phyloP scores from a whole-genome alignment of 768 basidiomycete species.

The Naematelia encephala region DNA sequence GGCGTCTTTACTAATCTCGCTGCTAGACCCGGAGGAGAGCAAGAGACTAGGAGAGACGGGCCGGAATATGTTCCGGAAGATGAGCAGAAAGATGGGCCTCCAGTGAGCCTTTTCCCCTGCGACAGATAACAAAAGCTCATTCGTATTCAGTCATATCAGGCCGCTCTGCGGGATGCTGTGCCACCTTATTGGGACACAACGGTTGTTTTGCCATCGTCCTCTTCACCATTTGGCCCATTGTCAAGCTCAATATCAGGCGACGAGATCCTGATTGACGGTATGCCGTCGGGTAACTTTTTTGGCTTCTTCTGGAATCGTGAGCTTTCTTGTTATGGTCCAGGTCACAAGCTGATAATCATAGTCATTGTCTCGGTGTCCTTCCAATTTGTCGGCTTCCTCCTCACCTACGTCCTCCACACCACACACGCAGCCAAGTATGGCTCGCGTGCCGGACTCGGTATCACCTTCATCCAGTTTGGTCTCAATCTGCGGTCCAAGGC shows the following conservation, averaged over 20 bases:
- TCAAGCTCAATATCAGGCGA: conserved; percentile 56
- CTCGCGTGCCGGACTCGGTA: conserved; percentile 88
- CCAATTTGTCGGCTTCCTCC: conserved; percentile 76
- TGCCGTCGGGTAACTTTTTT: conserved; percentile 70
- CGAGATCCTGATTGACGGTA: conserved; percentile 80
- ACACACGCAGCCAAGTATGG: conserved; percentile 92
- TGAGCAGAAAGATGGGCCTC: conserved; percentile 74
- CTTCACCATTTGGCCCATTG: conserved; percentile 55
- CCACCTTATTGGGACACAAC: conserved; percentile 98
- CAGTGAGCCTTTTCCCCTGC: conserved; percentile 72
- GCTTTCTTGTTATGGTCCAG: conserved; percentile 8
- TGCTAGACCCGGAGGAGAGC: conserved; percentile 70
- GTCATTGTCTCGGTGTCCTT: conserved; percentile 88
- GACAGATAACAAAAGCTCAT: neutral
- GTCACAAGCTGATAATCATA: conserved; percentile 55
- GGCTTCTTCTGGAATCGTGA: conserved; percentile 49
- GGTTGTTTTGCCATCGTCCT: conserved; percentile 66
- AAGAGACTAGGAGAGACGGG: conserved; percentile 44
- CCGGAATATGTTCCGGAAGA: conserved; percentile 70
- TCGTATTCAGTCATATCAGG: conserved; percentile 66
- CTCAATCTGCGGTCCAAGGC: conserved; percentile 65
- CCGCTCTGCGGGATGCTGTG: conserved; percentile 82
- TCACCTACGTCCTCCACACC: conserved; percentile 80
- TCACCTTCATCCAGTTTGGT: conserved; percentile 91
- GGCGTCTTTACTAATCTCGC: conserved; percentile 94